These are phyloP conservation scores for Fusarium sp. DNA, from an alignment of 2,329 filamentous ascomycete genomes.

Conservation along the genomic window DNA sequence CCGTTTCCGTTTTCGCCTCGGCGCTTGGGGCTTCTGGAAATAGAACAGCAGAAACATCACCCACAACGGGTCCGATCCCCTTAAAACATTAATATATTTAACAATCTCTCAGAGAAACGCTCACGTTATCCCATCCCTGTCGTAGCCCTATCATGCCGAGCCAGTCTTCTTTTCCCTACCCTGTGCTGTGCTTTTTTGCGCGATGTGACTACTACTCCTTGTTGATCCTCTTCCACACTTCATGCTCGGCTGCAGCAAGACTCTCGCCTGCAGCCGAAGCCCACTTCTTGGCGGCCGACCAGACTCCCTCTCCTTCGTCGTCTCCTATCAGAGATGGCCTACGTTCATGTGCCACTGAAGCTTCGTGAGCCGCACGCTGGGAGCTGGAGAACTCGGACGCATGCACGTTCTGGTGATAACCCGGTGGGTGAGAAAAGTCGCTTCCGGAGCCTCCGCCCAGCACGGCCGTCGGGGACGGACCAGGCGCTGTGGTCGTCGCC, in stretches of 20 bases:
- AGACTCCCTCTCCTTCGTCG: conserved; percentile 59
- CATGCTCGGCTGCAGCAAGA: conserved; percentile 67
- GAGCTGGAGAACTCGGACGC: conserved; percentile 63
- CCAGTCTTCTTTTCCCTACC: conserved; percentile 13
- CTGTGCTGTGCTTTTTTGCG: not conserved
- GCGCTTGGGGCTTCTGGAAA: conserved; percentile 37
- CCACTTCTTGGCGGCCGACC: conserved; percentile 68
- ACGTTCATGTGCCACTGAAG: conserved; percentile 44
- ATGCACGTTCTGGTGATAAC: conserved; percentile 67
- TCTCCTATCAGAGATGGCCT: conserved; percentile 39
- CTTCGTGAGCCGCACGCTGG: conserved; percentile 57
- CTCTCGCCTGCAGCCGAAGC: conserved; percentile 67
- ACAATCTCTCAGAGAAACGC: conserved; percentile 34
- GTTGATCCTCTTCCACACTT: conserved; percentile 73
- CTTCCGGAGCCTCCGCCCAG: conserved; percentile 42
- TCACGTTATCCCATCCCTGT: conserved; percentile 26
- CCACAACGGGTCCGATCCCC: conserved; percentile 30
- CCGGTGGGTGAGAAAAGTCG: conserved; percentile 60
- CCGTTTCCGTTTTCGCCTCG: conserved; percentile 26
- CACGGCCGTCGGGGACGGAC: conserved; percentile 43
- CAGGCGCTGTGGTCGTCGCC: conserved; percentile 53
- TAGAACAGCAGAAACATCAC: conserved; percentile 41
- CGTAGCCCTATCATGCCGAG: conserved; percentile 32
- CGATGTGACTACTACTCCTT: conserved; percentile 56
- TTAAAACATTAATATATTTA: conserved; percentile 41